Evolutionary conservation across 2,329 filamentous ascomycete species (phyloP).

Genomic region (Fusarium nelsonii): DNA sequence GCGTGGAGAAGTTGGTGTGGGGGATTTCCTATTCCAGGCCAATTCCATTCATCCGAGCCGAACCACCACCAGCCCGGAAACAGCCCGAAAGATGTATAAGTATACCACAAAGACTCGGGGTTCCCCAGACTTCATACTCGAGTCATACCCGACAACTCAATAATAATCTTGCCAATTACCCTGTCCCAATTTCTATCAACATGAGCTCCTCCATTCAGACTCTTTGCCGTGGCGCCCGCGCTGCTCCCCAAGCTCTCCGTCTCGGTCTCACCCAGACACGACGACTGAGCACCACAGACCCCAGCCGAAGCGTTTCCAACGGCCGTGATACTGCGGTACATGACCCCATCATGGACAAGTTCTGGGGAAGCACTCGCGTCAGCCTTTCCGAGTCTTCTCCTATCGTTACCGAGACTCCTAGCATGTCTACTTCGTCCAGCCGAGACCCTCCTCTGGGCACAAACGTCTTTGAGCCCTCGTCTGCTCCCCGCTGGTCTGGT

Average conservation of each 20-base stretch:
- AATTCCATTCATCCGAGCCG: slow-evolving; percentile 39
- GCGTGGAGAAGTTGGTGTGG: slow-evolving; percentile 24
- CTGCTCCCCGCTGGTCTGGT: slow-evolving; percentile 43
- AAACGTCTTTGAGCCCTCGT: slow-evolving; percentile 37
- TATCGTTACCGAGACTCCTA: slow-evolving; percentile 4
- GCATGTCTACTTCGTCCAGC: slow-evolving; percentile 13
- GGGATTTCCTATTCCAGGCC: slow-evolving; percentile 24
- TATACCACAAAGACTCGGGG: not conserved
- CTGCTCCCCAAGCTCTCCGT: slow-evolving; percentile 23
- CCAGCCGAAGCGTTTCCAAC: slow-evolving; percentile 22
- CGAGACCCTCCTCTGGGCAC: slow-evolving; percentile 44
- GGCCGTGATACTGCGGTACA: slow-evolving; percentile 34
- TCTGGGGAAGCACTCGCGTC: slow-evolving; percentile 27
- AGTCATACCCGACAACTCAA: not conserved
- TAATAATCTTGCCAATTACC: too few relatives aligned
- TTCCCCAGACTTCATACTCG: not conserved
- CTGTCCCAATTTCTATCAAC: not conserved
- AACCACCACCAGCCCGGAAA: slow-evolving; percentile 28
- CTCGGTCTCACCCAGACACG: slow-evolving; percentile 31
- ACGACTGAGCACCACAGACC: slow-evolving; percentile 34
- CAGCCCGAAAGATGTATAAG: slow-evolving; percentile 29
- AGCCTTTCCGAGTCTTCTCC: slow-evolving; percentile 19
- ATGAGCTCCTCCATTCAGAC: slow-evolving; percentile 44
- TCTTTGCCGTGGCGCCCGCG: slow-evolving; percentile 33
- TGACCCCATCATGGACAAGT: slow-evolving; percentile 44